phyloP scores from a whole-genome alignment of 2,329 filamentous ascomycete species.

The Neospermospora avenae region DNA sequence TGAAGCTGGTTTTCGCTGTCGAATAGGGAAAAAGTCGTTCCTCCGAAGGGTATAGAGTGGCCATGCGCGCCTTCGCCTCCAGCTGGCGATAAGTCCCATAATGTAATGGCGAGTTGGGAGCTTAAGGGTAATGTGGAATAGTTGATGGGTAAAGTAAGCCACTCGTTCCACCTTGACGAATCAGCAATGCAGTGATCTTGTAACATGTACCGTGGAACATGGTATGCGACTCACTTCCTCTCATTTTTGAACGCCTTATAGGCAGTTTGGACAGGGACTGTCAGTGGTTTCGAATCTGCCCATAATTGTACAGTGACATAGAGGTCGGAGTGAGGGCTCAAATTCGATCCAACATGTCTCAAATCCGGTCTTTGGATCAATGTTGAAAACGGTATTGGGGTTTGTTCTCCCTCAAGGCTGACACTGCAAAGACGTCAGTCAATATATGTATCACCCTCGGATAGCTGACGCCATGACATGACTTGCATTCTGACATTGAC shows the following conservation, averaged over 20 bases:
- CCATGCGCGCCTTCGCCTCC: slow-evolving; percentile 66
- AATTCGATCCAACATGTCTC: slow-evolving; percentile 82
- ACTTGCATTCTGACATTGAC: slow-evolving; percentile 62
- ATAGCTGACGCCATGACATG: not conserved
- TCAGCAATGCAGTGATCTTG: slow-evolving; percentile 15
- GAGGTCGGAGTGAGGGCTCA: slow-evolving; percentile 79
- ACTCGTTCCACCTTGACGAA: slow-evolving; percentile 84
- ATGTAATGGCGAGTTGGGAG: slow-evolving; percentile 82
- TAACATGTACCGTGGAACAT: not conserved
- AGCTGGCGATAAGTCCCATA: slow-evolving; percentile 89
- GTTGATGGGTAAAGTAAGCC: slow-evolving; percentile 82
- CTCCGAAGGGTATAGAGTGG: slow-evolving; percentile 87
- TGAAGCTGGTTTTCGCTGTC: slow-evolving; percentile 87
- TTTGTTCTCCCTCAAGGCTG: slow-evolving; percentile 74
- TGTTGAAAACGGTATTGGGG: slow-evolving; percentile 70
- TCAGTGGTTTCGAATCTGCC: slow-evolving; percentile 92
- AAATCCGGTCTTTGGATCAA: slow-evolving; percentile 76
- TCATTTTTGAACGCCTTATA: slow-evolving; percentile 86
- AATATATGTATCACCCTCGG: slow-evolving; percentile 2
- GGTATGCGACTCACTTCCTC: slow-evolving; percentile 46
- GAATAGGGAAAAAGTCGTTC: slow-evolving; percentile 89
- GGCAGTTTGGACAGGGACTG: slow-evolving; percentile 85
- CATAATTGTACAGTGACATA: slow-evolving; percentile 92
- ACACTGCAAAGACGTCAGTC: slow-evolving; percentile 53
- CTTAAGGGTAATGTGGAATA: slow-evolving; percentile 80